Evolutionary conservation across 768 basidiomycete genomes (phyloP), one percentile per base, ranked within the genome.

Genomic region (Tephrocybe sp.): DNA sequence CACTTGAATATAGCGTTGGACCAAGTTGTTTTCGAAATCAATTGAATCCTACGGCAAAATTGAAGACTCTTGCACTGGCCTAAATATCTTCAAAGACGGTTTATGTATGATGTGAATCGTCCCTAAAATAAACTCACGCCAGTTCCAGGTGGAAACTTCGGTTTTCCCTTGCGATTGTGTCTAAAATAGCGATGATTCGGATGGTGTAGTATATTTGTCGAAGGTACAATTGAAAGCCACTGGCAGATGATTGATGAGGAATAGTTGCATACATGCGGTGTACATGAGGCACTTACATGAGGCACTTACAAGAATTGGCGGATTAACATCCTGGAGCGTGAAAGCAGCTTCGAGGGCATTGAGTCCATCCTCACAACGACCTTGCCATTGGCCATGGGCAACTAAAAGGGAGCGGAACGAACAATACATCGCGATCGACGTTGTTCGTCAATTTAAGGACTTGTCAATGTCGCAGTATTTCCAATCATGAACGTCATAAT

Each of bases 401-500:
- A 68, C 45, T 69, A 67, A 51, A 75, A 7, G 71, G 73, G 8
- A 69, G 68, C 25, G 83, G 84, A 22, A 86, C 73, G 50, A 80
- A 86, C 24, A 86, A 89, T 66, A 90, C 87, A 52, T 91, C 88
- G 9, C 84, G 75, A 44, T 86, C 86, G 55, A 89, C 76, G 50
- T 73, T 65, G 47, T 76, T 74, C 1, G 74, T 77, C 0, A 70
- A 57, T 70, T 76, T 76, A n/a, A n/a, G n/a, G n/a, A n/a, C n/a
- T n/a, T n/a, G n/a, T n/a, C n/a, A n/a, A n/a, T n/a, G n/a, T n/a
- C n/a, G n/a, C n/a, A n/a, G n/a, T n/a, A n/a, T n/a, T n/a, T n/a
- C n/a, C n/a, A n/a, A n/a, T n/a, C n/a, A n/a, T n/a, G n/a, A n/a
- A n/a, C n/a, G n/a, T n/a, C n/a, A n/a, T n/a, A n/a, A n/a, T n/a